Base-by-base conservation (phyloP, 2,329 filamentous ascomycete species). In the Microdochium trichocladiopsis region DNA sequence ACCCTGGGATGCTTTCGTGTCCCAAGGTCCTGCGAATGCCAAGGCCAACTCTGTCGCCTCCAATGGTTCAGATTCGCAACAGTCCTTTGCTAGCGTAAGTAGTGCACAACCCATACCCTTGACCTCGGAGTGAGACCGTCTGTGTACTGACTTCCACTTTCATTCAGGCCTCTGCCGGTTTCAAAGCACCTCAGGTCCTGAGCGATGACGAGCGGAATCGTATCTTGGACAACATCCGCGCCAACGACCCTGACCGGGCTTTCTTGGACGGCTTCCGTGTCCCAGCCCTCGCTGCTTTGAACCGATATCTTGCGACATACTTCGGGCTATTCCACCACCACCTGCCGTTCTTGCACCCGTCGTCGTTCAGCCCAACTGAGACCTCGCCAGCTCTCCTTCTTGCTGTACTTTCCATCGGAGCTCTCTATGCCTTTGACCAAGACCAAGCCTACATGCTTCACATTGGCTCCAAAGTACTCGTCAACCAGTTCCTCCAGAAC, bases 301-400 rank as follows among this genome's bases (percentile, higher is more conserved):
- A 99, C 72, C 84, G 91, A 57, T 96, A 96, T 69, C 76, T 99
- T 56, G 89, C 91, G 55, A 96, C 93, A 1, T 99, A 97, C 76
- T 99, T 97, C 70, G 91, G 89, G 66, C 77, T 96, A 63, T 99
- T 97, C 72, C 94, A 99, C 66, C 94, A 96, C 63, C 94, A 99
- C 66, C 73, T 97, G 65, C 94, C 94, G 1, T 97, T 99, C 74
- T 72, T 99, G 66, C 94, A 99, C 65, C 92, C 93, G 47, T 83
- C 89, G 16, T 95, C 94, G 0, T 97, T 97, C 72, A 82, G 85
- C 57, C 89, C 92, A 3, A 87, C 87, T 4, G 79, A 86, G 59
- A 82, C 88, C 4, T 90, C 93, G 47, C 86, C 93, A 12, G 86
- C 94, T 21, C 76, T 99, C 9, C 75, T 99, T 28, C 79, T 97